A percentile compares a stretch with the other conserved stretches of the same genome.
phyloP scores from a whole-genome alignment of 2,329 filamentous ascomycete genomes.

The Penicillium brasilianum region DNA sequence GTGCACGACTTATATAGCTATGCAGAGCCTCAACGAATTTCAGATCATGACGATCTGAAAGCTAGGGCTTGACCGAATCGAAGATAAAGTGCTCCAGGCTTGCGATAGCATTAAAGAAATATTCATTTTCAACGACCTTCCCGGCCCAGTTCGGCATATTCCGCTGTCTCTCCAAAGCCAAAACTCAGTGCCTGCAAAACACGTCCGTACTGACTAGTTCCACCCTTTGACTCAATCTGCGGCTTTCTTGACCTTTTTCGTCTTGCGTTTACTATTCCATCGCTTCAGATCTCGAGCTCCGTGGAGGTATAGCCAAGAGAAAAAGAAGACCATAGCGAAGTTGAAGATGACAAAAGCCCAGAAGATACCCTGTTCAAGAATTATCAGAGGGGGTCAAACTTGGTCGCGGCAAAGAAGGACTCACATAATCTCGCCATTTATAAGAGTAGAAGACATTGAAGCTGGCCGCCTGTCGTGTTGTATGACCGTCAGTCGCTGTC shows the following conservation, averaged over 20 bases:
- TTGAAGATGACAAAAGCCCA: slow-evolving; percentile 70
- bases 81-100: too few relatives aligned
- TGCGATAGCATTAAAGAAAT: too few relatives aligned
- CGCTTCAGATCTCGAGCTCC: slow-evolving; percentile 39
- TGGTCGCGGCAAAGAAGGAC: slow-evolving; percentile 26
- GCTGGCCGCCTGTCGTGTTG: slow-evolving; percentile 37
- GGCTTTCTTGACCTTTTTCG: slow-evolving; percentile 26
- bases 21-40: too few relatives aligned
- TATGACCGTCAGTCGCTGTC: not conserved
- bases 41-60: too few relatives aligned
- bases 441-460: slow-evolving; percentile 67
- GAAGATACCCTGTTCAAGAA: slow-evolving; percentile 58
- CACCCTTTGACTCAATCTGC: not conserved
- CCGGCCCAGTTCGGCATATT: too few relatives aligned
- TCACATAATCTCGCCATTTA: slow-evolving; percentile 68
- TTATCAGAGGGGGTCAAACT: not conserved
- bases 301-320: slow-evolving; percentile 61
- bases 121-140: too few relatives aligned
- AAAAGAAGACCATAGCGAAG: slow-evolving; percentile 58
- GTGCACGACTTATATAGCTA: too few relatives aligned
- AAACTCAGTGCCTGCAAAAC: too few relatives aligned
- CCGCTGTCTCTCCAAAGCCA: too few relatives aligned
- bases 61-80: too few relatives aligned
- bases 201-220: too few relatives aligned
- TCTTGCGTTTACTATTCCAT: slow-evolving; percentile 39